Conservation (phyloP, 2,329 filamentous ascomycete genomes). For the Neofusicoccum sp. region DNA sequence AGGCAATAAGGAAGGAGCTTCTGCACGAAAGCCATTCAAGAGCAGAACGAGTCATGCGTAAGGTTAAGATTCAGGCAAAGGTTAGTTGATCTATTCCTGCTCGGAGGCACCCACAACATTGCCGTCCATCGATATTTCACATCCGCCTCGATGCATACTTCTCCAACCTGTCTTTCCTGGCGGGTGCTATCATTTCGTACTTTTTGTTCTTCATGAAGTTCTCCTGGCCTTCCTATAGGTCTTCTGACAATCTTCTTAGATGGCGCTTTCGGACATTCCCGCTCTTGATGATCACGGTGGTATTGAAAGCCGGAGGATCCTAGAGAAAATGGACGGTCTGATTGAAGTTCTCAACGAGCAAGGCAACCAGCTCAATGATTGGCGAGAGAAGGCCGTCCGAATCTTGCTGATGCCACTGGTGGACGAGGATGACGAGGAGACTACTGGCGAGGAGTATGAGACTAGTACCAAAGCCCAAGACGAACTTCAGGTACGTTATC, state of each 20-base stretch:
- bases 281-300: slow-evolving; percentile 57
- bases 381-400: slow-evolving; percentile 70
- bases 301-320: slow-evolving; percentile 67
- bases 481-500: slow-evolving; percentile 42
- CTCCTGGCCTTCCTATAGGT: background rate
- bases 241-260: background rate
- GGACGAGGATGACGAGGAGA: slow-evolving; percentile 75
- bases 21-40: slow-evolving; percentile 59
- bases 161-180: too few relatives aligned
- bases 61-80: slow-evolving; percentile 42
- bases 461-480: slow-evolving; percentile 85
- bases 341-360: slow-evolving; percentile 69
- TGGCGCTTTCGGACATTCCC: slow-evolving; percentile 53
- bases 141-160: too few relatives aligned
- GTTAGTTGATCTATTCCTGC: background rate
- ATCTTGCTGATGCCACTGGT: slow-evolving; percentile 73
- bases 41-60: slow-evolving; percentile 63
- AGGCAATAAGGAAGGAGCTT: slow-evolving; percentile 73
- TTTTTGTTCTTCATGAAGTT: too few relatives aligned
- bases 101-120: too few relatives aligned
- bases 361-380: slow-evolving; percentile 67
- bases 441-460: slow-evolving; percentile 86
- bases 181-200: too few relatives aligned
- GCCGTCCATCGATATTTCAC: too few relatives aligned
- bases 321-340: slow-evolving; percentile 66